Conservation (phyloP, 2,329 filamentous ascomycete species). For the Aureobasidium namibiae region DNA sequence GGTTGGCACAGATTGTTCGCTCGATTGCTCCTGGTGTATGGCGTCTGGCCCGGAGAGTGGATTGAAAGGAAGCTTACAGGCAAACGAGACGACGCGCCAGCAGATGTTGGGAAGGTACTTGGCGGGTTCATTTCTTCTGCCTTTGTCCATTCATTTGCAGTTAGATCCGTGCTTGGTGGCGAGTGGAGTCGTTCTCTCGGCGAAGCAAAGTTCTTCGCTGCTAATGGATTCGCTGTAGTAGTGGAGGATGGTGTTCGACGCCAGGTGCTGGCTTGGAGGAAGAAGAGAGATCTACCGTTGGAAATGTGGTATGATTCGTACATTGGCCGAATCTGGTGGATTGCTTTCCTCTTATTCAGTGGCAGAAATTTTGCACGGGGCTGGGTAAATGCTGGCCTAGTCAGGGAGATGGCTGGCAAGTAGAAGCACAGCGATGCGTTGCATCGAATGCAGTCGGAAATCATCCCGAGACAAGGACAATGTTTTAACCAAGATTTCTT, state of each 20-base stretch:
- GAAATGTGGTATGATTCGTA: slow-evolving; percentile 24
- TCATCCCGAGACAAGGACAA: not conserved
- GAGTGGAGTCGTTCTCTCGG: slow-evolving; percentile 25
- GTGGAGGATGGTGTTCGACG: slow-evolving; percentile 22
- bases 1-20: slow-evolving; percentile 40
- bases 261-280: slow-evolving; percentile 18
- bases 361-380: slow-evolving; percentile 36
- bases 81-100: slow-evolving; percentile 27
- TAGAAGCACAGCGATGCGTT: not conserved
- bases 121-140: slow-evolving; percentile 35
- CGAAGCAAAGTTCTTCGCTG: slow-evolving; percentile 26
- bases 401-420: slow-evolving; percentile 31
- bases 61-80: slow-evolving; percentile 32
- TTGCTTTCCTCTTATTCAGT: slow-evolving; percentile 30
- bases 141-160: slow-evolving; percentile 34
- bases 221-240: slow-evolving; percentile 24
- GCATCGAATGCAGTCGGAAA: not conserved
- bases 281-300: slow-evolving; percentile 16
- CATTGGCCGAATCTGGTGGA: slow-evolving; percentile 35
- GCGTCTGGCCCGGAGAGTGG: slow-evolving; percentile 39
- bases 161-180: slow-evolving; percentile 32
- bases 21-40: slow-evolving; percentile 37
- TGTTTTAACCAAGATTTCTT: too few species aligned
- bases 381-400: slow-evolving; percentile 34
- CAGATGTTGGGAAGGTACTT: slow-evolving; percentile 37